A percentile compares a stretch with the other conserved stretches of the same genome.
Evolutionary conservation across 2,329 filamentous ascomycete genomes (phyloP).

Genomic region (Aspergillus pseudonomiae): DNA sequence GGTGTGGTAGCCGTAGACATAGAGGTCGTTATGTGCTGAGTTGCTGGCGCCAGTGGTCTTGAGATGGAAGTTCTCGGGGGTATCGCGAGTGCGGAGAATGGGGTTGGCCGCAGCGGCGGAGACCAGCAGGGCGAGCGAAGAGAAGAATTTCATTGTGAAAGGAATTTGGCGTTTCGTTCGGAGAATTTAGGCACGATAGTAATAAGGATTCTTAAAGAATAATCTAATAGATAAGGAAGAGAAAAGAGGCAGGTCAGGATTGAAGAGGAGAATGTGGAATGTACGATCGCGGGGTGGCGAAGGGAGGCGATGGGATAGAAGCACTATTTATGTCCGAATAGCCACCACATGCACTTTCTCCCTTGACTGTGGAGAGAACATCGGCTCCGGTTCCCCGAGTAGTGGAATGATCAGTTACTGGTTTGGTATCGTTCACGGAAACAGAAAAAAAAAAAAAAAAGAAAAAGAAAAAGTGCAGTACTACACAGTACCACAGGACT

Average conservation of each 20-base stretch:
- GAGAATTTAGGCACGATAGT: neutral
- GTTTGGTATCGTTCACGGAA: neutral
- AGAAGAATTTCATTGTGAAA: constrained; percentile 33
- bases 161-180: neutral
- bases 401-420: neutral
- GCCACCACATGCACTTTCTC: neutral
- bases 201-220: neutral
- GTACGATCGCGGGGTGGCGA: constrained; percentile 12
- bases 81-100: constrained; percentile 21
- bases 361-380: neutral
- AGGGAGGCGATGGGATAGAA: neutral
- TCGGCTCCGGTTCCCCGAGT: neutral
- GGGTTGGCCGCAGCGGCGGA: constrained; percentile 31
- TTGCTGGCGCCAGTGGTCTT: constrained; percentile 36
- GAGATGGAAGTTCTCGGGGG: constrained; percentile 34
- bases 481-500: too few species aligned
- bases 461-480: neutral
- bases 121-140: constrained; percentile 32
- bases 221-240: constrained; percentile 7
- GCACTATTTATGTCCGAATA: constrained; percentile 13
- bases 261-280: constrained; percentile 4
- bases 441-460: neutral
- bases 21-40: constrained; percentile 38
- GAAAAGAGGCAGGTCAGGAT: neutral
- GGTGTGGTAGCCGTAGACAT: constrained; percentile 44